A percentile compares a stretch with the other conserved stretches of the same genome.
phyloP scores from a whole-genome alignment of 2,329 filamentous ascomycete genomes.

The Corynespora cassiicola region DNA sequence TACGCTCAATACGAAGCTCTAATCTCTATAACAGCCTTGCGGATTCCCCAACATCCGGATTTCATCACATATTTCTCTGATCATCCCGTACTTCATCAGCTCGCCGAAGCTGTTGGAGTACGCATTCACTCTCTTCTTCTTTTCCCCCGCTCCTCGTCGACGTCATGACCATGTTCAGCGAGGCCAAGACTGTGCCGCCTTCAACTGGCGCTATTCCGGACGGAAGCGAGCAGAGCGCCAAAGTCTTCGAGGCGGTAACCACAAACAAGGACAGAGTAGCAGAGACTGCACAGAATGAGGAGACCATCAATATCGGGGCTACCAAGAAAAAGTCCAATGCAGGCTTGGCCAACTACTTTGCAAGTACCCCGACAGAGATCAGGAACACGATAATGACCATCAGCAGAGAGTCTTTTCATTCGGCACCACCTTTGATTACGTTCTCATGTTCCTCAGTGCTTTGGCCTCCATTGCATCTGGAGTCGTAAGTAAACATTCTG shows the following conservation, averaged over 20 bases:
- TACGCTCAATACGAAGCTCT: no score
- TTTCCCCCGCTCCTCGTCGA: no score
- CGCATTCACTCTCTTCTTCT: no score
- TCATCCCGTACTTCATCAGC: no score
- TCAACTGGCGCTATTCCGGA: no score
- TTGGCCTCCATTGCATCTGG: conserved; percentile 43
- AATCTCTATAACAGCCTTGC: no score
- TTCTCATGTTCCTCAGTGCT: conserved; percentile 31
- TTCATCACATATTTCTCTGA: no score
- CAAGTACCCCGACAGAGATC: conserved; percentile 16
- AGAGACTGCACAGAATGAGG: conserved; percentile 6
- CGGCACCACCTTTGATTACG: conserved; percentile 37
- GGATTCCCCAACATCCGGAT: no score
- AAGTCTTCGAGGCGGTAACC: conserved; percentile 14
- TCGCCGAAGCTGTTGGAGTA: no score
- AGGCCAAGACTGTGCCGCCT: no score
- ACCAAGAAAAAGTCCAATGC: conserved; percentile 27
- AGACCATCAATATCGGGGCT: conserved; percentile 1
- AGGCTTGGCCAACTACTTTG: conserved; percentile 40
- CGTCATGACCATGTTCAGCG: no score
- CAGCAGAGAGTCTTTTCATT: conserved; percentile 42
- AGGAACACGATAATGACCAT: conserved; percentile 5
- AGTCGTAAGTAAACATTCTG: conserved; percentile 23
- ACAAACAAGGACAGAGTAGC: conserved; percentile 9
- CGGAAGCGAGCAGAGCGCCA: no score